These are phyloP conservation scores for Huntiella moniliformis DNA, from an alignment of 2,329 filamentous ascomycete species.

Conservation along the genomic window DNA sequence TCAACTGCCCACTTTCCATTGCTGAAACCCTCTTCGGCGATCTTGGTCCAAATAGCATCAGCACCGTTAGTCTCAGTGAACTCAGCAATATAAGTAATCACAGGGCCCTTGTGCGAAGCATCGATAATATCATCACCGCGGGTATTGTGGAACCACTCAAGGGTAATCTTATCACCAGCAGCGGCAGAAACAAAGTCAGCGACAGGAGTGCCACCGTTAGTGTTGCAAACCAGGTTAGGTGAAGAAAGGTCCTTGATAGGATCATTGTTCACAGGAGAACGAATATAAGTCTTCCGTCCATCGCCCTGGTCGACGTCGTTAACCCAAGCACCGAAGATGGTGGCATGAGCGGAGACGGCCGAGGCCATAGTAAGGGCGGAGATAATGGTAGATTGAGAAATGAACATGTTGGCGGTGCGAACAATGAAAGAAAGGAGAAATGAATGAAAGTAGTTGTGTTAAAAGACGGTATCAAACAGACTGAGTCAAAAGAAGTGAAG, in stretches of 20 bases:
- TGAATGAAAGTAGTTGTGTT: neutral
- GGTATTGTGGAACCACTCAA: conserved; percentile 33
- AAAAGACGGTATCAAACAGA: neutral
- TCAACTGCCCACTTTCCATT: conserved; percentile 14
- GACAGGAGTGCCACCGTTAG: conserved; percentile 21
- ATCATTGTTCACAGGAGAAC: conserved; percentile 25
- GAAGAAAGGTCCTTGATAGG: conserved; percentile 26
- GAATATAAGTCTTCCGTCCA: conserved; percentile 24
- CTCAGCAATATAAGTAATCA: conserved; percentile 32
- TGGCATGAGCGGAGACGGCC: conserved; percentile 26
- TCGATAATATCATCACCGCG: conserved; percentile 34
- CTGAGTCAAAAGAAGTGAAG: conserved; percentile 4
- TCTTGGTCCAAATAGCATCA: conserved; percentile 32
- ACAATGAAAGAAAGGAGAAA: too few species aligned
- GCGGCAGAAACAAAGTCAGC: conserved; percentile 24
- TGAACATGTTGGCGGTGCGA: conserved; percentile 6
- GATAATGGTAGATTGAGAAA: conserved; percentile 12
- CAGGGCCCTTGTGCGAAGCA: conserved; percentile 31
- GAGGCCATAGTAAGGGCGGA: conserved; percentile 21
- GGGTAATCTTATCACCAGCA: conserved; percentile 27
- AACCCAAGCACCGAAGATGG: conserved; percentile 28
- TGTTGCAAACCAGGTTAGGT: conserved; percentile 26
- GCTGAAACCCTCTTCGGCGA: conserved; percentile 19
- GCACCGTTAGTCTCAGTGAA: conserved; percentile 25
- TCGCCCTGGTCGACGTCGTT: conserved; percentile 27